Evolutionary conservation across 805 yeast species (phyloP), one percentile per base, ranked within the genome.

Genomic region (Komagataella pastoris): DNA sequence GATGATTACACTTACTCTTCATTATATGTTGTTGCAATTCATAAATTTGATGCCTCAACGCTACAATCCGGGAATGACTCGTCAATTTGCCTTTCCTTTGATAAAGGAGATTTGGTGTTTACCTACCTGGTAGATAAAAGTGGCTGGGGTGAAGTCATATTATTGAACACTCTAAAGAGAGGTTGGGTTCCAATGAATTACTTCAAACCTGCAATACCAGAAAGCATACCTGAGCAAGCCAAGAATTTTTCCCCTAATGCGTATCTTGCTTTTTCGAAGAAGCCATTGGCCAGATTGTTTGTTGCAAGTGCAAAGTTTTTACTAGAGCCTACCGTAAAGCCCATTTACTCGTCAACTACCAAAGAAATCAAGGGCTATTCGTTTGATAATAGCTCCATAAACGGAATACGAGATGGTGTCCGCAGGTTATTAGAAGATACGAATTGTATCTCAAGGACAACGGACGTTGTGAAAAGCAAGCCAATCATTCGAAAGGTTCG

Each of bases 171-270:
- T 12, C 68, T 81, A 50, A 74, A 75, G 58, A 68, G 88, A 55
- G 95, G 95, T 17, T 86, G 95, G 95, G 87, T 85, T 17, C 95
- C 95, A 3, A 81, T 86, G 75, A 86, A 85, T 61, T 86, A 83
- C 65, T 86, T 85, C 59, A 67, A 81, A 4, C 72, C 69, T 12
- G 64, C 71, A 5, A 52, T 68, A 12, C 40, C 24, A 17, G 19
- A n/a, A 21, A 7, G 17, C 47, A 18, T 24, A 49, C 73, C 72
- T 1, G 67, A 17, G 6, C 18, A 48, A 14, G 50, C 21, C 47
- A 18, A 12, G 46, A 14, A 14, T 44, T 14, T 44, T 10, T 19
- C 19, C 10, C 52, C 53, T 10, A 58, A 58, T 57, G 49, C 67
- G 51, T 44, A 62, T 52, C 18, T 70, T 53, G 73, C 72, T 2